Evolutionary conservation across 1,284 basidiomycete genomes (phyloP).

Genomic region (Ceraceosorus guamensis): DNA sequence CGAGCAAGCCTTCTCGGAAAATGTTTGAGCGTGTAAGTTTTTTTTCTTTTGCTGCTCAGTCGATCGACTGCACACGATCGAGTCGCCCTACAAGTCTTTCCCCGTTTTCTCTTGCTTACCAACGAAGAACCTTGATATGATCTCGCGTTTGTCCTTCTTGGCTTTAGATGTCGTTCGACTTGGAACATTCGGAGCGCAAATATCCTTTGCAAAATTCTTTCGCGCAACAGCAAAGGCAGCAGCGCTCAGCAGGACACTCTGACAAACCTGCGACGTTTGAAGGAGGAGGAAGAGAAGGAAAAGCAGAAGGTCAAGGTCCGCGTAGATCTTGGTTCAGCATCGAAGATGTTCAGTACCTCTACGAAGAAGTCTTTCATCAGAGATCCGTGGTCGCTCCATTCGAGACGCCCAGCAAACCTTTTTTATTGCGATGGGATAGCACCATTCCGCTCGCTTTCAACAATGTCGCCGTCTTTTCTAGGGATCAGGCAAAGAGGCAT

Average conservation of each 20-base stretch:
- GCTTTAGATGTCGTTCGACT: no score
- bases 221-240: no score
- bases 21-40: slow-evolving; percentile 33
- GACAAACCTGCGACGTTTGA: no score
- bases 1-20: slow-evolving; percentile 37
- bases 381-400: slow-evolving; percentile 39
- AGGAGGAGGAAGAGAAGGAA: no score
- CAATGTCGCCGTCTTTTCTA: slow-evolving; percentile 39
- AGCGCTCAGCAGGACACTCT: no score
- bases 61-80: background rate
- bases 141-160: no score
- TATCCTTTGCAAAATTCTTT: no score
- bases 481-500: slow-evolving; percentile 35
- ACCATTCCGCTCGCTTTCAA: slow-evolving; percentile 35
- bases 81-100: no score
- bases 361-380: slow-evolving; percentile 41
- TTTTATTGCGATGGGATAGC: slow-evolving; percentile 42
- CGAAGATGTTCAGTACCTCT: slow-evolving; percentile 41
- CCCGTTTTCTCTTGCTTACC: no score
- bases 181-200: no score
- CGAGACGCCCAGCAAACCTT: slow-evolving; percentile 20
- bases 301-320: slow-evolving; percentile 2
- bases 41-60: background rate
- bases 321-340: slow-evolving; percentile 33
- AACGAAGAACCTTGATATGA: no score